Base-by-base conservation (phyloP, 1,139 yeast species). In the Nakaseomyces kungkrabaensis region DNA sequence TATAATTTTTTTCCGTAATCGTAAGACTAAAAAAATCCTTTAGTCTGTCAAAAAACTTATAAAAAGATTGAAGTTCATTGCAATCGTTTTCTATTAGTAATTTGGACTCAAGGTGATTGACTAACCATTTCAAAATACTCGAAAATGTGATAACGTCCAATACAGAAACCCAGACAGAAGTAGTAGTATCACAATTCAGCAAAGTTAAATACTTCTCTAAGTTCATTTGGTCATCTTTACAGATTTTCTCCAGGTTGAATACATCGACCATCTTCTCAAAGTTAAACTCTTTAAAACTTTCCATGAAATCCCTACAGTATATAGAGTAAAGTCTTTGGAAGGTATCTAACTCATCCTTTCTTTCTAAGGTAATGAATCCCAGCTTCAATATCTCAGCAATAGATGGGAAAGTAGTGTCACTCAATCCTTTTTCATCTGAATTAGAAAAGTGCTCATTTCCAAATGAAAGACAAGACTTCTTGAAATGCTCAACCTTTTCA, bases 211-310 rank as follows among this genome's bases (percentile, higher is more conserved):
- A 41, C 8, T 13, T 41, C 4, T 41, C 34, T 4, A 41, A 10
- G 11, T 27, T 9, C 24, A 41, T 13, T 9, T 29, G 25, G 13
- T 7, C 8, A 8, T 29, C 34, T 13, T 4, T 27, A 11, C 24
- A 27, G 5, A 25, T 4, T 5, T 41, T 22, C 25, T 27, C 25
- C 44, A 41, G 4, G 8, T 41, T 27, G 25, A 27, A 27, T 8
- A 27, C 25, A 29, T 27, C 25, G 1, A 29, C 34, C 24, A 41
- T n/a, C 11, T 29, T 10, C 53, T 78, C 79, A 51, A 83, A 67
- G 54, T 83, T 85, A 80, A 86, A 77, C 61, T 73, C 82, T 56
- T 94, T 72, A 54, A 87, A 68, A 44, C 17, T 10, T 11, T 45
- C 13, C 25, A 36, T 34, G 13, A 45, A 17, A 4, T 24, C 9